Conservation (phyloP, 2,329 filamentous ascomycete species). For the Eutypa lata region DNA sequence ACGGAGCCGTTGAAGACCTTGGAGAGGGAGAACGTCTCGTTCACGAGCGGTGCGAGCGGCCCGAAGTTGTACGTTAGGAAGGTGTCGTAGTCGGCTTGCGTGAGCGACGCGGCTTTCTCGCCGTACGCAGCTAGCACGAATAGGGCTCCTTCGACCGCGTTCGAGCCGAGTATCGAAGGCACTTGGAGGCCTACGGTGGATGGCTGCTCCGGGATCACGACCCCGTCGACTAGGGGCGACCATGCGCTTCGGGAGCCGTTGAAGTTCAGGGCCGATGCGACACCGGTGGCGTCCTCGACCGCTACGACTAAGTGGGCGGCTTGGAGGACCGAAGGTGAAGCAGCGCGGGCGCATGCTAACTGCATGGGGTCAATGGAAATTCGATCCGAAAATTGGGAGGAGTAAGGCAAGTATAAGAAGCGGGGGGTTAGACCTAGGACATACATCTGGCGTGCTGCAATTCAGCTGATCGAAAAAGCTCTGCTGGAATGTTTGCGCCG, state of each 20-base stretch:
- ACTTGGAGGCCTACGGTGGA: constrained; percentile 20
- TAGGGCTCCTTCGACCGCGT: constrained; percentile 20
- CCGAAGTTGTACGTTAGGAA: constrained; percentile 26
- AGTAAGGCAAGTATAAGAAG: not conserved
- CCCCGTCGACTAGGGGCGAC: constrained; percentile 22
- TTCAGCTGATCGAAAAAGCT: constrained; percentile 18
- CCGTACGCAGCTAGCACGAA: constrained; percentile 19
- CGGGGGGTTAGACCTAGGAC: not conserved
- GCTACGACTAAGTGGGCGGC: constrained; percentile 11
- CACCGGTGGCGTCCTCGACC: constrained; percentile 1
- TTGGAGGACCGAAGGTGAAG: constrained; percentile 5
- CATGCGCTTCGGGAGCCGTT: constrained; percentile 14
- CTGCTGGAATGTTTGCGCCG: constrained; percentile 14
- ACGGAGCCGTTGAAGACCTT: constrained; percentile 13
- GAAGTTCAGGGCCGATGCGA: constrained; percentile 10
- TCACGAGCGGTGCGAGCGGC: constrained; percentile 16
- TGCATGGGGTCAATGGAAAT: not conserved
- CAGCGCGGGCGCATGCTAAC: constrained; percentile 15
- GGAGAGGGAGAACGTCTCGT: constrained; percentile 18
- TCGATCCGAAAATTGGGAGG: too few relatives aligned
- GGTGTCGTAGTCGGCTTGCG: constrained; percentile 18
- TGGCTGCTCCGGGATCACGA: constrained; percentile 20
- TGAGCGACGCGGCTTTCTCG: constrained; percentile 9
- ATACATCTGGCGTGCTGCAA: constrained; percentile 20
- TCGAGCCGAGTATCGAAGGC: constrained; percentile 25